Base-by-base conservation (phyloP, 1,284 basidiomycete genomes). In the Ustilago vetiveriae region DNA sequence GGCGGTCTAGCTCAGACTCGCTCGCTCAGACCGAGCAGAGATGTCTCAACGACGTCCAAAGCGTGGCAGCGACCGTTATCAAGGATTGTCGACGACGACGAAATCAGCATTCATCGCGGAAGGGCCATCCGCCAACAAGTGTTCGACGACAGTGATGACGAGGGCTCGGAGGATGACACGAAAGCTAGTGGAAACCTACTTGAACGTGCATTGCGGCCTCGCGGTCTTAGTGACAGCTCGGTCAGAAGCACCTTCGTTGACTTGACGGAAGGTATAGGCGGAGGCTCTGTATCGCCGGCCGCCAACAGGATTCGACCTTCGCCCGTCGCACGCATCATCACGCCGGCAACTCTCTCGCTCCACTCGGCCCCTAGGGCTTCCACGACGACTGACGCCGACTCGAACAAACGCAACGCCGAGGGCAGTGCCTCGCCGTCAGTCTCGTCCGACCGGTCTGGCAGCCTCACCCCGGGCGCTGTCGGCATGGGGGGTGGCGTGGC, bases 171-270 rank as follows among this genome's bases (percentile, higher is more conserved):
- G 13, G 56, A 62, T 17, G 57, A 56, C 27, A 40, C 54, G 53
- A 48, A 48, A 3, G 47, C 32, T 4, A 58, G 58, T 17, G 43
- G 49, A 36, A 63, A 62, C 39, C 44, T 66, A 17, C 40, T 64
- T 9, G 63, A 63, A 19, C 49, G 58, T 21, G 60, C 64, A 5
- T 53, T 75, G 43, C 68, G 76, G 19, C 65, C 74, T 3, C 53
- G 79, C 19, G 78, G 78, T 4, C 64, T 81, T 26, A 76, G 73
- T 23, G 79, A 81, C 60, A 78, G 75, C 37, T 79, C 76, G 3
- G 72, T 81, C 14, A 72, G 72, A 22, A 79, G 73, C 33, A 78
- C 74, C 0, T 80, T 74, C 43, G 24, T 81, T 22, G 79, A 81
- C 13, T 54, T 75, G 46, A 58, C 36, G 16, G 45, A 66, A 24